phyloP scores from a whole-genome alignment of 176 grass and related monocot genomes.

The Oryza glaberrima region DNA sequence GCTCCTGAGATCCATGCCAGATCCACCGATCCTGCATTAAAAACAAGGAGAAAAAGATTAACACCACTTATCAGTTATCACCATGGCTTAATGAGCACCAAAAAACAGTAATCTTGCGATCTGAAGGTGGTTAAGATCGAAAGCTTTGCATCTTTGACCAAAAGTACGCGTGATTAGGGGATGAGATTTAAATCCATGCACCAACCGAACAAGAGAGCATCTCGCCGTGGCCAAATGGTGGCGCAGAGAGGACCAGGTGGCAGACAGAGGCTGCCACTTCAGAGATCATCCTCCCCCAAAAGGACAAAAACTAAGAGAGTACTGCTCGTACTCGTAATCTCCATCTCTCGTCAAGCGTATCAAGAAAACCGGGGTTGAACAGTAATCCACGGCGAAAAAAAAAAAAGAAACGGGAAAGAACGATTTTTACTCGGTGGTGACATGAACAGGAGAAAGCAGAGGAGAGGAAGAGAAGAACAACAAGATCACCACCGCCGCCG shows the following conservation, averaged over 20 bases:
- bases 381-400: background rate
- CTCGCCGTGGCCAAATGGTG: slow-evolving; percentile 15
- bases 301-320: slow-evolving; percentile 15
- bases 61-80: background rate
- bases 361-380: background rate
- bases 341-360: slow-evolving; percentile 9
- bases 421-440: background rate
- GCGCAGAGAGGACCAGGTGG: slow-evolving; percentile 25
- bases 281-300: slow-evolving; percentile 22
- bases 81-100: slow-evolving; percentile 17
- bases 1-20: slow-evolving; percentile 98
- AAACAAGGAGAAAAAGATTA: background rate
- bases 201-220: slow-evolving; percentile 1
- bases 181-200: background rate
- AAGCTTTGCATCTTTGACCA: background rate
- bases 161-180: background rate
- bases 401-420: background rate
- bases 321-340: background rate
- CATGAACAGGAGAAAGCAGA: background rate
- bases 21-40: slow-evolving; percentile 89
- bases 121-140: slow-evolving; percentile 3
- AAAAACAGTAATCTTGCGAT: background rate
- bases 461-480: background rate
- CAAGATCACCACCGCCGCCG: background rate
- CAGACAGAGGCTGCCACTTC: slow-evolving; percentile 26